Evolutionary conservation across 306 rosid genomes (phyloP).

Genomic region (Quercus variabilis): DNA sequence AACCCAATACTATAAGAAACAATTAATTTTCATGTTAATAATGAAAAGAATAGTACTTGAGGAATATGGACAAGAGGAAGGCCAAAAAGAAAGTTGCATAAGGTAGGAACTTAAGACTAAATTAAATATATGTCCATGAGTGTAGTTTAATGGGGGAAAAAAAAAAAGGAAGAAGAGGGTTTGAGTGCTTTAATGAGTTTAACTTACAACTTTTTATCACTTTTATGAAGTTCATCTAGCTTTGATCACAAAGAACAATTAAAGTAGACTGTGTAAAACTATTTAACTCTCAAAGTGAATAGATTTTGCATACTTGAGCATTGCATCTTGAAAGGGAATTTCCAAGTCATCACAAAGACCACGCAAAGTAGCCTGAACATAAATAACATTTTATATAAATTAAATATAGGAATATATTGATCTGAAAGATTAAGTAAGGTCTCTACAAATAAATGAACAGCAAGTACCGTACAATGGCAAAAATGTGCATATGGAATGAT

Average conservation of each 20-base stretch:
- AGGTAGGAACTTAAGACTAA: background rate
- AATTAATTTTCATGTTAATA: background rate
- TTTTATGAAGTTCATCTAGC: background rate
- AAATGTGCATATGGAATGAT: background rate
- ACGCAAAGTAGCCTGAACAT: slow-evolving; percentile 52
- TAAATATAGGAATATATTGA: background rate
- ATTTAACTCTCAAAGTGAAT: slow-evolving; percentile 11
- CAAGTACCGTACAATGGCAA: background rate
- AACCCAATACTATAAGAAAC: background rate
- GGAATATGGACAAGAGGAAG: slow-evolving; percentile 4
- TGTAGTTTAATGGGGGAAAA: background rate
- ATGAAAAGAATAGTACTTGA: background rate
- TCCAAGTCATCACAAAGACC: slow-evolving; percentile 70
- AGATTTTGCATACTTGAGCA: slow-evolving; percentile 61
- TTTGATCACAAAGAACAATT: background rate
- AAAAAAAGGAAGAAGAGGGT: background rate
- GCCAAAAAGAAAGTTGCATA: slow-evolving; percentile 2
- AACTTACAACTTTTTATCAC: background rate
- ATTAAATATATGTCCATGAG: background rate
- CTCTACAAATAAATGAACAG: slow-evolving; percentile 4
- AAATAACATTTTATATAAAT: slow-evolving; percentile 10
- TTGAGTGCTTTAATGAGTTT: background rate
- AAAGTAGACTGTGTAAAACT: background rate
- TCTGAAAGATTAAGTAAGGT: background rate
- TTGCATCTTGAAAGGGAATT: slow-evolving; percentile 66